phyloP scores from a whole-genome alignment of 129 eudicot species.

The Dittrichia graveolens region DNA sequence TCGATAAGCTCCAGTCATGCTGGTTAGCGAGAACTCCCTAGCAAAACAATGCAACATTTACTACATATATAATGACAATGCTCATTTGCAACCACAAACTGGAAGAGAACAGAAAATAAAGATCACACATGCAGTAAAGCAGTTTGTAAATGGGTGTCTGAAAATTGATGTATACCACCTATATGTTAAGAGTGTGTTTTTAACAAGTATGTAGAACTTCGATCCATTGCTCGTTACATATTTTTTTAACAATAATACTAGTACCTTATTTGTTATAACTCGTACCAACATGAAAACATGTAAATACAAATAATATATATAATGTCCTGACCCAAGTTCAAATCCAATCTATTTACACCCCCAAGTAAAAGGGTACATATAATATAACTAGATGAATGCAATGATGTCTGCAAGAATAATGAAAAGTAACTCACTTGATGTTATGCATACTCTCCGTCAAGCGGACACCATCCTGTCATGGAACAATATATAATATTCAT shows the following conservation, averaged over 20 bases:
- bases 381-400: conserved; percentile 1
- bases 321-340: background rate
- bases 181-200: no score
- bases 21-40: conserved; percentile 88
- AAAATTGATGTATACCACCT: no score
- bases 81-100: background rate
- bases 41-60: conserved; percentile 17
- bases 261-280: background rate
- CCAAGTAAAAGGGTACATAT: conserved; percentile 12
- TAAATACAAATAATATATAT: background rate
- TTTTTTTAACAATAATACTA: conserved; percentile 11
- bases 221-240: background rate
- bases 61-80: conserved; percentile 9
- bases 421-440: conserved; percentile 58
- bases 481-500: conserved; percentile 19
- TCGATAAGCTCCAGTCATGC: conserved; percentile 89
- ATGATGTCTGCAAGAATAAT: conserved; percentile 10
- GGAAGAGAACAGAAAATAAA: background rate
- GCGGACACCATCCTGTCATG: conserved; percentile 75
- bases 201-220: no score
- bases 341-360: background rate
- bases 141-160: no score
- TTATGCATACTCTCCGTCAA: conserved; percentile 70
- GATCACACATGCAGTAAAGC: no score
- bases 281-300: conserved; percentile 1